Evolutionary conservation across 2,329 filamentous ascomycete species (phyloP).

Genomic region (Metarhizium anisopliae): DNA sequence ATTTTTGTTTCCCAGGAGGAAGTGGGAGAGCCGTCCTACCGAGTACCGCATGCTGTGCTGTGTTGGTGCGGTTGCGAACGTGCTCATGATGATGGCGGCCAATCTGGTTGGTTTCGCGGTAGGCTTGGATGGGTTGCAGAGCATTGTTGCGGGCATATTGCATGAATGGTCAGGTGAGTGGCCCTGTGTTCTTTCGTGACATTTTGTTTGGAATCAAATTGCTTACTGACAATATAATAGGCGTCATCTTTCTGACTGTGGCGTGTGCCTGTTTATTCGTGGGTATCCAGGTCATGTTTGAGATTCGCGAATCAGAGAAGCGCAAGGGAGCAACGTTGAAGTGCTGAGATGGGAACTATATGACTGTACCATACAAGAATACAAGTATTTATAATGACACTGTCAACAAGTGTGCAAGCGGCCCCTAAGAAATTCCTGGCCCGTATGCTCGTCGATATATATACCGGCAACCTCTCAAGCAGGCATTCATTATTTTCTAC

Average conservation of each 20-base stretch:
- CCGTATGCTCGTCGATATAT: too few relatives aligned
- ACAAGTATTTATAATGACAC: neutral
- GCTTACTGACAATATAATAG: constrained; percentile 28
- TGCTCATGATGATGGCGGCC: constrained; percentile 91
- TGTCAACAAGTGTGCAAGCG: neutral
- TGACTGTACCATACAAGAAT: neutral
- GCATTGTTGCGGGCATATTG: constrained; percentile 66
- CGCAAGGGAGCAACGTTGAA: constrained; percentile 75
- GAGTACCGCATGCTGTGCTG: constrained; percentile 74
- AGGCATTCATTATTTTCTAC: too few relatives aligned
- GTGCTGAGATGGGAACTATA: constrained; percentile 42
- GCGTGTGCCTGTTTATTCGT: constrained; percentile 73
- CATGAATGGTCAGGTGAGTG: constrained; percentile 58
- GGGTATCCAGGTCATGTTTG: constrained; percentile 91
- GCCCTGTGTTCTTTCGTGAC: neutral
- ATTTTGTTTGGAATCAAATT: neutral
- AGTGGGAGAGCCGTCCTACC: constrained; percentile 62
- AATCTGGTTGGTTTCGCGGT: constrained; percentile 94
- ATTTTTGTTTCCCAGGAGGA: constrained; percentile 61
- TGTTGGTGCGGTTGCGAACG: constrained; percentile 70
- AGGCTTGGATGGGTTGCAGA: constrained; percentile 77
- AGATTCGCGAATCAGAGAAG: constrained; percentile 77
- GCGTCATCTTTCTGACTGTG: constrained; percentile 61
- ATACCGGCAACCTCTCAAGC: too few relatives aligned
- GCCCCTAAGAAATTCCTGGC: too few relatives aligned